Evolutionary conservation across 495 filamentous ascomycete species (phyloP), one percentile per base, ranked within the genome.

Genomic region (Penicillium paradoxum): DNA sequence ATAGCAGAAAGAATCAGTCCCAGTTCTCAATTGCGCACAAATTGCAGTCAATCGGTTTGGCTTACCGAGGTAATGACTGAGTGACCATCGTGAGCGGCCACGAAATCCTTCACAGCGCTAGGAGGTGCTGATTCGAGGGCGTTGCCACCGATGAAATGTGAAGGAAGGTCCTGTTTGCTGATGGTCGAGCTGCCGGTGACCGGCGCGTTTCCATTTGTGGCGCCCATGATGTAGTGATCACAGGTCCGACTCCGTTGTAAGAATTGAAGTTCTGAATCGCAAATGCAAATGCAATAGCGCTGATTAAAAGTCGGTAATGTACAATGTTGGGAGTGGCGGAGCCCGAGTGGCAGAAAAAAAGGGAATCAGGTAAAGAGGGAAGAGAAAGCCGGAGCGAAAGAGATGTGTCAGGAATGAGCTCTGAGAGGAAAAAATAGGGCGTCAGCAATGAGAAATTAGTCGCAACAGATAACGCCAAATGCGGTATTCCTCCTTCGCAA

Each of bases 131-230:
- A 85, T 33, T 83, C 83, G 55, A 99, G 74, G 63, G 83, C 83
- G 70, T 96, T 96, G 38, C 92, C 91, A 58, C 93, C 93, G 67
- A 97, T 92, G 72, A 97, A 99, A 77, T 99, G 93, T 70, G 87
- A 76, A 22, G 90, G 80, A 25, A 99, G 62, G 58, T 89, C 84
- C 74, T 87, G 79, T 70, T 88, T 89, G 41, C 88, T 84, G 45
- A 89, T 83, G 55, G 84, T 83, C 13, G 82, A 82, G 66, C 72
- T 78, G 56, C 70, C 81, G 60, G 84, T 86, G 54, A 64, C 63
- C 58, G 70, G 64, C 44, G 59, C 36, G 19, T 46, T 61, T 50
- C 64, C 69, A 56, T 74, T 74, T 55, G 70, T 46, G 49, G 57
- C 58, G 45, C 65, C 62, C 73, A 77, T 77, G 64, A 62, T 73